Percentiles rank a stretch among this genome's conserved stretches.
Conservation (phyloP, 805 yeast genomes). For the Cyberlindnera samutprakarnensis region DNA sequence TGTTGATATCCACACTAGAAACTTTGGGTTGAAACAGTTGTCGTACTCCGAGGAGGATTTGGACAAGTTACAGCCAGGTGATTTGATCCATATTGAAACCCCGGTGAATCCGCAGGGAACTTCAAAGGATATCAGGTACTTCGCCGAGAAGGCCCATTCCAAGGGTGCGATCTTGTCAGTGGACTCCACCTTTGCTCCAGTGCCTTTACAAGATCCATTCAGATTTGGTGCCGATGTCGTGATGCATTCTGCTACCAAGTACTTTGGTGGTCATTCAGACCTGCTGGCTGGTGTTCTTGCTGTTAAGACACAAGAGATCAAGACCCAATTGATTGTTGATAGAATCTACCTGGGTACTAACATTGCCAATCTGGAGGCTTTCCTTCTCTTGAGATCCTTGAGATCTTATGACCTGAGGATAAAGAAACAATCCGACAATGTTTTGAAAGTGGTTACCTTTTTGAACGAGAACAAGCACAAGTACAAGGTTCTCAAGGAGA, state of each 20-base stretch:
- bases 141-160: conserved; percentile 65
- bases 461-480: conserved; percentile 41
- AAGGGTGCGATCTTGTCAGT: conserved; percentile 67
- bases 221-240: conserved; percentile 78
- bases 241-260: conserved; percentile 92
- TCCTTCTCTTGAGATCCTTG: conserved; percentile 66
- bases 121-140: conserved; percentile 51
- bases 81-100: conserved; percentile 76
- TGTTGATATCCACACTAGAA: conserved; percentile 52
- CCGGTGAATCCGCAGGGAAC: conserved; percentile 84
- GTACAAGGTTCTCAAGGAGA: conserved; percentile 40
- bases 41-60: conserved; percentile 41
- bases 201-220: conserved; percentile 79
- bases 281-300: conserved; percentile 74
- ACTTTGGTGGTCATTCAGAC: conserved; percentile 95
- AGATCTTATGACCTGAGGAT: conserved; percentile 76
- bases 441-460: conserved; percentile 51
- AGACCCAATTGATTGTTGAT: conserved; percentile 45
- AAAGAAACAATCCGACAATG: conserved; percentile 54
- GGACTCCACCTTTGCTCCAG: conserved; percentile 93
- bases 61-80: conserved; percentile 46
- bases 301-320: conserved; percentile 46
- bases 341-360: conserved; percentile 72
- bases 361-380: conserved; percentile 71
- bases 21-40: conserved; percentile 46